Evolutionary conservation across 2,329 filamentous ascomycete species (phyloP).

Genomic region (Cladophialophora carrionii): DNA sequence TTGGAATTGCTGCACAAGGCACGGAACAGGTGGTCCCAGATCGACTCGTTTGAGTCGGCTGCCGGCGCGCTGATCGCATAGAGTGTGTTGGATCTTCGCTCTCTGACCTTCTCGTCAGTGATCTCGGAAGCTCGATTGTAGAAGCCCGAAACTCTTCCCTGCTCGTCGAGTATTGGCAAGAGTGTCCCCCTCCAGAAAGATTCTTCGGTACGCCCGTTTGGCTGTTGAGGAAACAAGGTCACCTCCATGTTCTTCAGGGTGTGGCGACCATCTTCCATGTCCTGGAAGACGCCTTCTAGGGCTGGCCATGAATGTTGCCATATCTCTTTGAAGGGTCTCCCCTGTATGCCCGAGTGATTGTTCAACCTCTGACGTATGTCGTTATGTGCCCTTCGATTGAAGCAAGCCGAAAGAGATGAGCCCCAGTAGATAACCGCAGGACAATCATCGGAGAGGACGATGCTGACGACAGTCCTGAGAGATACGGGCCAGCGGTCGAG

Average conservation of each 20-base stretch:
- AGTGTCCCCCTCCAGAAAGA: constrained; percentile 56
- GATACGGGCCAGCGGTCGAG: constrained; percentile 54
- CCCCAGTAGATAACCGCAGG: constrained; percentile 49
- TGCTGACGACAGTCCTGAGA: constrained; percentile 53
- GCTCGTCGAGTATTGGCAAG: constrained; percentile 50
- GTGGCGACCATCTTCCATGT: constrained; percentile 16
- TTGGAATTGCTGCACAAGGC: constrained; percentile 52
- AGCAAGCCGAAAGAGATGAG: constrained; percentile 22
- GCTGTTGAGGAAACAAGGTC: constrained; percentile 21
- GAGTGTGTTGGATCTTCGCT: constrained; percentile 53
- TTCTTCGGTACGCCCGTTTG: constrained; percentile 50
- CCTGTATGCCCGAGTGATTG: constrained; percentile 17
- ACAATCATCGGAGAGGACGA: constrained; percentile 52
- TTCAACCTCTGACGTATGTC: constrained; percentile 19
- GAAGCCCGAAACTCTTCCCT: constrained; percentile 49
- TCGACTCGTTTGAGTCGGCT: constrained; percentile 50
- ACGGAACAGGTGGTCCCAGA: constrained; percentile 54
- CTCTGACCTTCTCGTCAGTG: constrained; percentile 42
- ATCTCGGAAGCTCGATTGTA: constrained; percentile 55
- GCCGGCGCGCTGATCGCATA: constrained; percentile 51
- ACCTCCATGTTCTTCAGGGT: constrained; percentile 11
- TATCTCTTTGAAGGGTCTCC: constrained; percentile 25
- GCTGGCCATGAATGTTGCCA: constrained; percentile 27
- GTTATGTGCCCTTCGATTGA: constrained; percentile 23
- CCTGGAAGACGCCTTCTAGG: constrained; percentile 15